Percentiles rank a stretch among this genome's conserved stretches.
phyloP scores from a whole-genome alignment of 768 basidiomycete genomes.

The Termitomyces sp. region DNA sequence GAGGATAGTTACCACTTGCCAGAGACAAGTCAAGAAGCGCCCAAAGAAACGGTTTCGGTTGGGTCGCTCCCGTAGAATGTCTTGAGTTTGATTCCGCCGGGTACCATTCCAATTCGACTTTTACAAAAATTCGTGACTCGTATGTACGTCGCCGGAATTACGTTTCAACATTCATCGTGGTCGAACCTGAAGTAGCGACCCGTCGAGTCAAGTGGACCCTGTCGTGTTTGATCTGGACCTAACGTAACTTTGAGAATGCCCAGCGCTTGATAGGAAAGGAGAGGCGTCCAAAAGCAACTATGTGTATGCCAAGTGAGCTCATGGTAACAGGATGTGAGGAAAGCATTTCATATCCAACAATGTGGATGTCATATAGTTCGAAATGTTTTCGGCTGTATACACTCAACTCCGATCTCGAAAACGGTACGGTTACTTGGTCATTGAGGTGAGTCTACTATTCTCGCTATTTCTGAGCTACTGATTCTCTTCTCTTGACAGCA shows the following conservation, averaged over 20 bases:
- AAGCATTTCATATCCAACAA: neutral
- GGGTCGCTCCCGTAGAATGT: neutral
- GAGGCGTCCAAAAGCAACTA: neutral
- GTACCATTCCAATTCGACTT: neutral
- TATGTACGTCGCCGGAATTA: constrained; percentile 14
- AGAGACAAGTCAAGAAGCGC: constrained; percentile 5
- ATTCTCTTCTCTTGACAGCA: neutral
- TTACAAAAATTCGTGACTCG: neutral
- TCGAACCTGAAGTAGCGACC: constrained; percentile 17
- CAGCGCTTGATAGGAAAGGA: neutral
- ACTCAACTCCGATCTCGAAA: neutral
- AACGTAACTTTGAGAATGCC: constrained; percentile 1
- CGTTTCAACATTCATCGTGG: constrained; percentile 13
- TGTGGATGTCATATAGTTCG: neutral
- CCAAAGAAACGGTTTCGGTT: constrained; percentile 6
- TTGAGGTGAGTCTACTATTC: neutral
- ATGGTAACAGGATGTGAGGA: neutral
- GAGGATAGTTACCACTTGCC: constrained; percentile 6
- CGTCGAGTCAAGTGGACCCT: constrained; percentile 10
- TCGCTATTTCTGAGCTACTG: neutral
- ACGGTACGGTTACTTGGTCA: no score
- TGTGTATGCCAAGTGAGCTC: neutral
- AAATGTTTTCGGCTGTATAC: neutral
- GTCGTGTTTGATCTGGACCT: constrained; percentile 9
- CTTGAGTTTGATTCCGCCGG: constrained; percentile 2